Evolutionary conservation across 2,329 filamentous ascomycete species (phyloP).

Genomic region (Xylaria digitata): DNA sequence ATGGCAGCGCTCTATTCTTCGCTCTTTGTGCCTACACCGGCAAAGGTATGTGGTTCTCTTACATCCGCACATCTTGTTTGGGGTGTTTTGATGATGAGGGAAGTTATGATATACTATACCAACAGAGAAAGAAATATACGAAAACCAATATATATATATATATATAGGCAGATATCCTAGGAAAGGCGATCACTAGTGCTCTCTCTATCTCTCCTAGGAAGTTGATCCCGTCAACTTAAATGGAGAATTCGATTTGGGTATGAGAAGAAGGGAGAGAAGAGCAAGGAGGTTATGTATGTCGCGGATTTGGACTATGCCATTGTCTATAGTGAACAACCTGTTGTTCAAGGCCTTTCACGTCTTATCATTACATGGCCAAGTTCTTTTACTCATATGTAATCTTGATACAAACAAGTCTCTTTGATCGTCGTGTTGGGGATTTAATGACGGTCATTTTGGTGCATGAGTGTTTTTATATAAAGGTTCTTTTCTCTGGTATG

Average conservation of each 20-base stretch:
- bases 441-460: background rate
- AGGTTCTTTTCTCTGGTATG: background rate
- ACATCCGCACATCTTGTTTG: slow-evolving; percentile 42
- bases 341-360: background rate
- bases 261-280: background rate
- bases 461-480: background rate
- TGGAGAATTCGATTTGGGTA: background rate
- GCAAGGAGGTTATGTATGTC: slow-evolving; percentile 15
- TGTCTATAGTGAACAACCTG: slow-evolving; percentile 12
- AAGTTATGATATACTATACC: background rate
- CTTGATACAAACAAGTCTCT: background rate
- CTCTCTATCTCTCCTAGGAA: slow-evolving; percentile 15
- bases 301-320: slow-evolving; percentile 16
- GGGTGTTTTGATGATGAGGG: background rate
- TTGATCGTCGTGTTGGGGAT: background rate
- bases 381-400: background rate
- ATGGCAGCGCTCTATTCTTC: slow-evolving; percentile 37
- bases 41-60: slow-evolving; percentile 37
- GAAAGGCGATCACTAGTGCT: slow-evolving; percentile 23
- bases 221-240: slow-evolving; percentile 9
- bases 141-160: background rate
- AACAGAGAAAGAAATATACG: background rate
- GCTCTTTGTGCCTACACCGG: slow-evolving; percentile 45
- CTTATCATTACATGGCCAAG: background rate
- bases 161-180: background rate